These are phyloP conservation scores for Spinacia oleracea DNA, from an alignment of 179 eudicot genomes.

Conservation along the genomic window DNA sequence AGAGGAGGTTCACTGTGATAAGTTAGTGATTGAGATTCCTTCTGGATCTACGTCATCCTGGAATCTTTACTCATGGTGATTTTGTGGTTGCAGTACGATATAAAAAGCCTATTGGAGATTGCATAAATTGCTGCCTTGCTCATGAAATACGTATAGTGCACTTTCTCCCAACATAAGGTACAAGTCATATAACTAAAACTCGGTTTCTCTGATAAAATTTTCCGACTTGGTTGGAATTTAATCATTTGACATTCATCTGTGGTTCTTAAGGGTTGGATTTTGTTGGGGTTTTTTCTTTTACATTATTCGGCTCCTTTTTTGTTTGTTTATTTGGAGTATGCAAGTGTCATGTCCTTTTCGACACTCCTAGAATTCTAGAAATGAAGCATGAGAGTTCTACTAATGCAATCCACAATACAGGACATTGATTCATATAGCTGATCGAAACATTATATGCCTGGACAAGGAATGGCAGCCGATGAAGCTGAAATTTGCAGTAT, in stretches of 20 bases:
- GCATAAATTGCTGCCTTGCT: slow-evolving; percentile 15
- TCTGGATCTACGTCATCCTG: not conserved
- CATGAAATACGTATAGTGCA: not conserved
- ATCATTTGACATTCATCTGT: not conserved
- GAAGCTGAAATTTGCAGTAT: not conserved
- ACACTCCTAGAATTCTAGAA: not conserved
- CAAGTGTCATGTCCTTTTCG: not conserved
- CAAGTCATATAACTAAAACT: not conserved
- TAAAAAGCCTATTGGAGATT: slow-evolving; percentile 50
- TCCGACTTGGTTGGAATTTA: not conserved
- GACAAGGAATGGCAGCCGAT: not conserved
- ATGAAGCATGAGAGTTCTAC: not conserved
- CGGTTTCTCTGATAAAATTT: not conserved
- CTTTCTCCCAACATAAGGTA: not conserved
- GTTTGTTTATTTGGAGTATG: not conserved
- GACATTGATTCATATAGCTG: not conserved
- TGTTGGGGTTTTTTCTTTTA: not conserved
- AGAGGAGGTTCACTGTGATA: slow-evolving; percentile 3
- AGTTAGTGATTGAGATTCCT: not conserved
- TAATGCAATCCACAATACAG: not conserved
- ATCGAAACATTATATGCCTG: not conserved
- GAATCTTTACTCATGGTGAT: slow-evolving; percentile 7
- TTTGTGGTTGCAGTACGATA: slow-evolving; percentile 54
- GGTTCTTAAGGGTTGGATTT: not conserved
- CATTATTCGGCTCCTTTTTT: not conserved